phyloP scores from a whole-genome alignment of 768 basidiomycete genomes.

The Tylopilus sp. region DNA sequence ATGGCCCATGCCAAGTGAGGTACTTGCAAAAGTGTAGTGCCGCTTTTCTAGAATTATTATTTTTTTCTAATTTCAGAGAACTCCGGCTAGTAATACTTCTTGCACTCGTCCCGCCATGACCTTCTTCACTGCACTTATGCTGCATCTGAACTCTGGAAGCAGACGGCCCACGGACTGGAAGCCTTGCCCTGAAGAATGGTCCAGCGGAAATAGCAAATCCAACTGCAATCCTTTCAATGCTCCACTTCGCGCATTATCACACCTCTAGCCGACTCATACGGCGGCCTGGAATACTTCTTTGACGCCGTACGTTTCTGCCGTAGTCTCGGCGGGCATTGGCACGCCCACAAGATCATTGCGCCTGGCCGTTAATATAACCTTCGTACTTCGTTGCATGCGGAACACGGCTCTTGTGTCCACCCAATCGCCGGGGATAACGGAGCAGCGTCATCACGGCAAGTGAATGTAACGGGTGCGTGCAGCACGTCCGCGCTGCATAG shows the following conservation, averaged over 20 bases:
- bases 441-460: neutral
- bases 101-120: conserved; percentile 27
- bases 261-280: conserved; percentile 1
- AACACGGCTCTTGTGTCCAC: conserved; percentile 17
- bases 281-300: conserved; percentile 1
- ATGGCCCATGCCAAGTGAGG: conserved; percentile 3
- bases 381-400: conserved; percentile 15
- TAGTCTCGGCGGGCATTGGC: conserved; percentile 1
- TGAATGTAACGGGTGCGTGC: conserved; percentile 11
- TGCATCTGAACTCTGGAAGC: conserved; percentile 8
- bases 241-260: conserved; percentile 6
- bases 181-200: conserved; percentile 3
- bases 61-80: conserved; percentile 28
- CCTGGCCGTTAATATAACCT: conserved; percentile 21
- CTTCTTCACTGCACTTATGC: conserved; percentile 5
- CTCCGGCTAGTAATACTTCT: conserved; percentile 28
- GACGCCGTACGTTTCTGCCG: neutral
- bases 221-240: neutral
- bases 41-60: conserved; percentile 32
- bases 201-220: neutral
- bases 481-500: neutral
- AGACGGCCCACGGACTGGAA: neutral
- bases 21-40: conserved; percentile 6
- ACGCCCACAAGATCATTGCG: conserved; percentile 8
- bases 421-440: conserved; percentile 20